Evolutionary conservation across 2,329 filamentous ascomycete species (phyloP).

Genomic region (Aphanocladium album): DNA sequence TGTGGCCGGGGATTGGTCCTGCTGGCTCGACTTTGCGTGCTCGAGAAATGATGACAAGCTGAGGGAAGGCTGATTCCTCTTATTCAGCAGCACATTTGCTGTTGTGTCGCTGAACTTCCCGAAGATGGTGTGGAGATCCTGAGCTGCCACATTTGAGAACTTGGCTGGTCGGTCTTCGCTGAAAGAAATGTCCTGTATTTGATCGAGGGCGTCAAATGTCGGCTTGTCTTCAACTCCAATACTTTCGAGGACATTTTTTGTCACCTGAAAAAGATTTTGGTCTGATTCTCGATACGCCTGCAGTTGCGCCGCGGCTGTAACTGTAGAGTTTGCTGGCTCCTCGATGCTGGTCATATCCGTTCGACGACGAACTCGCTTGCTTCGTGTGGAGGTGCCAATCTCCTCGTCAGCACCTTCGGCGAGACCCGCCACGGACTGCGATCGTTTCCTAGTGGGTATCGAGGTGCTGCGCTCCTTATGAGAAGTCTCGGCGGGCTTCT

Average conservation of each 20-base stretch:
- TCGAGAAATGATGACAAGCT: slow-evolving; percentile 59
- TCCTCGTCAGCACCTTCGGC: slow-evolving; percentile 54
- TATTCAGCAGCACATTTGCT: slow-evolving; percentile 47
- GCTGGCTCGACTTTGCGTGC: slow-evolving; percentile 53
- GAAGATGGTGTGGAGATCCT: slow-evolving; percentile 46
- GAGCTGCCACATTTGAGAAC: slow-evolving; percentile 40
- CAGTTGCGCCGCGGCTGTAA: slow-evolving; percentile 49
- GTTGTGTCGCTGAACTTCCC: slow-evolving; percentile 48
- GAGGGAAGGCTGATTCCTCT: slow-evolving; percentile 46
- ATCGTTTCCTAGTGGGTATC: slow-evolving; percentile 50
- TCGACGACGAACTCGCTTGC: slow-evolving; percentile 59
- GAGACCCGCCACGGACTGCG: slow-evolving; percentile 57
- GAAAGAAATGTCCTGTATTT: slow-evolving; percentile 48
- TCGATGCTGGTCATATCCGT: slow-evolving; percentile 48
- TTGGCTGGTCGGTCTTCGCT: slow-evolving; percentile 47
- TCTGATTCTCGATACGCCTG: slow-evolving; percentile 54
- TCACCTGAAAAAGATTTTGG: slow-evolving; percentile 50
- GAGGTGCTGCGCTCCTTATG: slow-evolving; percentile 35
- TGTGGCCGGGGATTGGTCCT: slow-evolving; percentile 42
- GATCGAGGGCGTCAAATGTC: slow-evolving; percentile 40
- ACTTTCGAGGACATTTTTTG: slow-evolving; percentile 50
- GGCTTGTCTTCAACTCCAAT: slow-evolving; percentile 48
- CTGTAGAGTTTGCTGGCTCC: slow-evolving; percentile 48
- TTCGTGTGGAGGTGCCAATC: slow-evolving; percentile 53
- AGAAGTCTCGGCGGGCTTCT: slow-evolving; percentile 24